Evolutionary conservation across 1,284 basidiomycete species (phyloP).

Genomic region (Ganoderma sinense): DNA sequence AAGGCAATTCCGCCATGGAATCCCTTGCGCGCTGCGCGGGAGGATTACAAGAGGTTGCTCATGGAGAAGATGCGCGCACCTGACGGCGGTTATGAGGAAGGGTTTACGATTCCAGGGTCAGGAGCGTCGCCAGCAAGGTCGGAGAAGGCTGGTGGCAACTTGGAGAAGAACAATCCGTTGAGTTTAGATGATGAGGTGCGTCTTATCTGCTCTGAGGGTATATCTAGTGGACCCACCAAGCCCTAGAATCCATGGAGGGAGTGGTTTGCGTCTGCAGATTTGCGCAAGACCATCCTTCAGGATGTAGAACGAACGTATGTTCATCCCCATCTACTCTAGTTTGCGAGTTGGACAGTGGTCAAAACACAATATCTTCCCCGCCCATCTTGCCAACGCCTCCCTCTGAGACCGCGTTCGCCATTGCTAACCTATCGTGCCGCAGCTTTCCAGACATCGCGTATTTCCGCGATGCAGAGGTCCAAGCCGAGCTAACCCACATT

Average conservation of each 20-base stretch:
- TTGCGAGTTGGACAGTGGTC: background rate
- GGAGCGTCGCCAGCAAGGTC: constrained; percentile 46
- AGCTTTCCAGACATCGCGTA: constrained; percentile 93
- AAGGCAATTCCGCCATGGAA: constrained; percentile 53
- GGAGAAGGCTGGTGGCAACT: constrained; percentile 48
- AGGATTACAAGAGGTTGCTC: constrained; percentile 58
- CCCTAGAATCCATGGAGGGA: constrained; percentile 89
- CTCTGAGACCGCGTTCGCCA: too few relatives aligned
- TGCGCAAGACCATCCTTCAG: constrained; percentile 87
- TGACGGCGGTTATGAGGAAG: constrained; percentile 79
- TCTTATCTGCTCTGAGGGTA: constrained; percentile 10
- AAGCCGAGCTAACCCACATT: constrained; percentile 83
- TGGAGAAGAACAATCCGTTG: constrained; percentile 85
- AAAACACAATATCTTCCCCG: background rate
- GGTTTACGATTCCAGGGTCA: constrained; percentile 62
- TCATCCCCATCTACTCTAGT: background rate
- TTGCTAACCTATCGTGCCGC: constrained; percentile 6
- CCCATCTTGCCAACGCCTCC: background rate
- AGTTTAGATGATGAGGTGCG: constrained; percentile 83
- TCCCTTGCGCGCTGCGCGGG: constrained; percentile 55
- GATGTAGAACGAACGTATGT: constrained; percentile 92
- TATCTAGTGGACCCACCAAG: background rate
- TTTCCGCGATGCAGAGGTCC: constrained; percentile 79
- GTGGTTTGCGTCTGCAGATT: constrained; percentile 89
- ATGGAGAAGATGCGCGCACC: constrained; percentile 77